Percentiles rank a stretch among this genome's conserved stretches.
Conservation (phyloP, 2,329 filamentous ascomycete species). For the Calonectria pteridis region DNA sequence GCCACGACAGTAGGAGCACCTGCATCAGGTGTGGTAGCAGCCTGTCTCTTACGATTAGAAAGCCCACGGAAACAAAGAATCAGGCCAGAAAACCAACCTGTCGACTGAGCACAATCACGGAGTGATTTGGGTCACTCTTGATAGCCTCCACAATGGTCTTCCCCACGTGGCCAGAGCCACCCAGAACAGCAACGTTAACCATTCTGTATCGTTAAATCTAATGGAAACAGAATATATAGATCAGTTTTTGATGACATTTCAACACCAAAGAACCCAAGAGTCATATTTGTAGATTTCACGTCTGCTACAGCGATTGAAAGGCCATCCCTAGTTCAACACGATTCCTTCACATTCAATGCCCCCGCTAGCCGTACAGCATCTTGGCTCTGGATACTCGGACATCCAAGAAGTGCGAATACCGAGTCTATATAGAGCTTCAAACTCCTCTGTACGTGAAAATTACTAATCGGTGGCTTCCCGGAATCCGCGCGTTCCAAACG, state of each 20-base stretch:
- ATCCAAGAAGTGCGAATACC: not conserved
- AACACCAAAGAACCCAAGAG: not conserved
- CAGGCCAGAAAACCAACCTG: not conserved
- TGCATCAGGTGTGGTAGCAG: not conserved
- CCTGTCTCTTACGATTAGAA: not conserved
- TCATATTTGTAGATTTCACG: not conserved
- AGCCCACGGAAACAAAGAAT: too few relatives aligned
- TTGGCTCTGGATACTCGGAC: not conserved
- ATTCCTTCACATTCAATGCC: not conserved
- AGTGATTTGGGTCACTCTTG: slow-evolving; percentile 20
- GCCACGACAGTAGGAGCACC: not conserved
- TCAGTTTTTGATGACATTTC: not conserved
- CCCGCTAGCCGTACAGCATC: not conserved
- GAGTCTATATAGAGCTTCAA: not conserved
- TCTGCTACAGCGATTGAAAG: not conserved
- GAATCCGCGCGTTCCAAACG: not conserved
- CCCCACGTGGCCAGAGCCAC: slow-evolving; percentile 28
- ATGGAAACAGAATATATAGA: not conserved
- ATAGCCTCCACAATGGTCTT: slow-evolving; percentile 25
- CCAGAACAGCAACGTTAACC: slow-evolving; percentile 27
- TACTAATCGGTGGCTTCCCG: not conserved
- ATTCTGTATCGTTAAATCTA: not conserved
- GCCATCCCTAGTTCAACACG: not conserved
- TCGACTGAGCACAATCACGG: slow-evolving; percentile 22
- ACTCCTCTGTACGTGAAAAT: not conserved